Evolutionary conservation across 257 asterid genomes (phyloP), one percentile per base, ranked within the genome.

Genomic region (Scutellaria barbata): DNA sequence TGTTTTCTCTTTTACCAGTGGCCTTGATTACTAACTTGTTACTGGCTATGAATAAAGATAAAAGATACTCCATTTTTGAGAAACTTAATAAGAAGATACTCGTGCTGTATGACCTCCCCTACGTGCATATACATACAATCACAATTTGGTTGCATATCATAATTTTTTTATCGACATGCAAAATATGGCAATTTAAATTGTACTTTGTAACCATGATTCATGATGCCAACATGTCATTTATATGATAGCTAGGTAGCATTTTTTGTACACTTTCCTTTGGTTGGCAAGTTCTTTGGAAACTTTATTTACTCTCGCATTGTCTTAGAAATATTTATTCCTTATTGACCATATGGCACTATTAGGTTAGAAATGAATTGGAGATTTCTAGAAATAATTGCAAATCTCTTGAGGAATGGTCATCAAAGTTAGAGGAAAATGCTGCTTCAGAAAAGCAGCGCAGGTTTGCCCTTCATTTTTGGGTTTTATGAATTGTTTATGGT

Each of bases 331-430:
- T 39, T 41, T 40, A 35, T 46, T 72, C 53, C 42, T 61, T 35
- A 30, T 76, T 63, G 51, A 74, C 70, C 41, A 77, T 73, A 48
- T 68, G 69, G 41, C 20, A 71, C 18, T 61, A 20, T 60, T 77
- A 91, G 97, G 90, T 76, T 66, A 83, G 79, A 63, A 69, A 79
- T 25, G 89, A 87, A 72, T 82, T 87, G 75, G 93, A 85, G 79
- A 57, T 66, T 62, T 91, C 78, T 81, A 74, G 84, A 75, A 77
- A 64, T 55, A 81, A 83, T 42, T 82, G 86, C 82, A 75, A 78
- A 75, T 79, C 63, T 78, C 82, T 77, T 13, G 81, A 84, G 74
- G 86, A 78, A 43, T 68, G 74, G 74, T 66, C 80, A 76, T 60
- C 63, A 52, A 66, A 48, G 69, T 75, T 76, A 33, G 85, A 78